Conservation (phyloP, 2,329 filamentous ascomycete genomes). For the Hawksworthiomyces lignivorus region DNA sequence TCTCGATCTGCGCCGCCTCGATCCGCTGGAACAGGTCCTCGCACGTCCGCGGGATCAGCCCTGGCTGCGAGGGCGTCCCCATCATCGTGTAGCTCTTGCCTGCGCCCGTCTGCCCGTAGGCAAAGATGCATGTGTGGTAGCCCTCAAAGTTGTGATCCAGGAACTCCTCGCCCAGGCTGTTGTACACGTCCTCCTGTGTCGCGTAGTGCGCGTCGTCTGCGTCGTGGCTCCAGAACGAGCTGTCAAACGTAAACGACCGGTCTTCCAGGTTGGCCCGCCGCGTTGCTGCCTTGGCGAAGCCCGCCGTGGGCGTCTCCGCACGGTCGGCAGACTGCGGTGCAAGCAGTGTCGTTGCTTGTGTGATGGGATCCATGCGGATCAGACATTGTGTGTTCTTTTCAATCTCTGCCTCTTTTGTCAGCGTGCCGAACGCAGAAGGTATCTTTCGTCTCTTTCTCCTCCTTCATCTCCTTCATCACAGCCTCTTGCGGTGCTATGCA, state of each 20-base stretch:
- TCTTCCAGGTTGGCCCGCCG: constrained; percentile 15
- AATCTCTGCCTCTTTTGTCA: constrained; percentile 60
- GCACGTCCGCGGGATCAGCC: constrained; percentile 95
- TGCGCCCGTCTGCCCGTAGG: constrained; percentile 94
- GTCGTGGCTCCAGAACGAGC: constrained; percentile 97
- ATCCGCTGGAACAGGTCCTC: constrained; percentile 96
- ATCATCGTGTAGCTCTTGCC: constrained; percentile 97
- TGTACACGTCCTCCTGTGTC: constrained; percentile 80
- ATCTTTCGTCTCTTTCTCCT: too few relatives aligned
- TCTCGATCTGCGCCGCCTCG: constrained; percentile 56
- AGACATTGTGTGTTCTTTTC: constrained; percentile 76
- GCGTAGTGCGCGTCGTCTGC: constrained; percentile 75
- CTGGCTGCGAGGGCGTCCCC: constrained; percentile 93
- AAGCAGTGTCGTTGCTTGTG: constrained; percentile 74
- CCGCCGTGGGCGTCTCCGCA: constrained; percentile 3
- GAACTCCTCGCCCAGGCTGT: constrained; percentile 79
- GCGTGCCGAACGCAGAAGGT: background rate
- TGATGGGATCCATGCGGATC: constrained; percentile 82
- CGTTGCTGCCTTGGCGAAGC: constrained; percentile 21
- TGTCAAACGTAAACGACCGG: constrained; percentile 77
- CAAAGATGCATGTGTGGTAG: constrained; percentile 99
- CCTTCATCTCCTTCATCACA: too few relatives aligned
- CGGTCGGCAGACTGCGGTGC: constrained; percentile 43
- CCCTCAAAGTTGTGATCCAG: constrained; percentile 97
- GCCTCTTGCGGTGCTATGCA: too few relatives aligned